Conservation (phyloP, 148 eudicot species). For the Chenopodium quinoa region DNA sequence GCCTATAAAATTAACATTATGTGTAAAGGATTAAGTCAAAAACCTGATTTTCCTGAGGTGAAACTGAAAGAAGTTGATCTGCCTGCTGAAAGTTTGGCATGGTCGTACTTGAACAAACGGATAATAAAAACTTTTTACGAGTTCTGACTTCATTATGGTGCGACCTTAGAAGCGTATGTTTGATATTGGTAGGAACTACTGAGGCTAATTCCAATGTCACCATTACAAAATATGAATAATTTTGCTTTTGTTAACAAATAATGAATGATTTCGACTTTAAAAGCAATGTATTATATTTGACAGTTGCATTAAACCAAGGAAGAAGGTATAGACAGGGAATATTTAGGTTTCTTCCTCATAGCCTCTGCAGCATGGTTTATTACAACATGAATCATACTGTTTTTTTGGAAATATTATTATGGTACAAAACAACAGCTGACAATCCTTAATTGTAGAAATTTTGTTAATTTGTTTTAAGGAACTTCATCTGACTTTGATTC, state of each 20-base stretch:
- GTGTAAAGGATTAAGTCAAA: neutral
- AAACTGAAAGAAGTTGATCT: constrained; percentile 26
- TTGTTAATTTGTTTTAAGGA: neutral
- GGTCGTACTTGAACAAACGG: constrained; percentile 24
- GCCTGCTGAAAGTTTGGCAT: constrained; percentile 32
- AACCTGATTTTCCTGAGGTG: constrained; percentile 60
- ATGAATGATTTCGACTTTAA: neutral
- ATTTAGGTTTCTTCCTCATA: constrained; percentile 43
- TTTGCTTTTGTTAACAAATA: neutral
- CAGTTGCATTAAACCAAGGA: neutral
- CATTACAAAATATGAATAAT: constrained; percentile 23
- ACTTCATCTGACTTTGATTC: constrained; percentile 34
- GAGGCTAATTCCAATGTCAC: constrained; percentile 31
- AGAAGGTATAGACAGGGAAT: constrained; percentile 30
- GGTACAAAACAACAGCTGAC: neutral
- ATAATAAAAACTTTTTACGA: constrained; percentile 12
- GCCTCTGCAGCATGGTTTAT: constrained; percentile 21
- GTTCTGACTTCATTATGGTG: constrained; percentile 10
- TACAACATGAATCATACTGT: constrained; percentile 8
- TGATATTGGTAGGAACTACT: constrained; percentile 23
- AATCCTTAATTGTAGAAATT: neutral
- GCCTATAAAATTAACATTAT: neutral
- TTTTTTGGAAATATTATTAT: neutral
- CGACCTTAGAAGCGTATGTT: constrained; percentile 12
- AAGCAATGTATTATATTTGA: constrained; percentile 10